Conservation (phyloP, 2,329 filamentous ascomycete species). For the Aspergillus luchuensis region DNA sequence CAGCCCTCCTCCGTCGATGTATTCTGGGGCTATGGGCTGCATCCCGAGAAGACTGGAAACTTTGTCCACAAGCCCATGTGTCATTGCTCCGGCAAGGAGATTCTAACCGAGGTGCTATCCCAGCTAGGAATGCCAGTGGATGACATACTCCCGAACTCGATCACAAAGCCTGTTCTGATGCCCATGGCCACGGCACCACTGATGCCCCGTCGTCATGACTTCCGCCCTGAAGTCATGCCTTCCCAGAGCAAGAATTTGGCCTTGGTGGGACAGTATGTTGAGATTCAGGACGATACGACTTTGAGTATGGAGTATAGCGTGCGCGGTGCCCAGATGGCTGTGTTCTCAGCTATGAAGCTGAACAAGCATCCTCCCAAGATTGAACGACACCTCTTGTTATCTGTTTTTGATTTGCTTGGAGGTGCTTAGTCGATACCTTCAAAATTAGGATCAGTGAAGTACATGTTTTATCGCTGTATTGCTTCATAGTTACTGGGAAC, state of each 20-base stretch:
- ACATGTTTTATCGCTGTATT: too few relatives aligned
- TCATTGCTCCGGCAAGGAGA: constrained; percentile 44
- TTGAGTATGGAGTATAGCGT: constrained; percentile 46
- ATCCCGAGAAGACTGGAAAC: constrained; percentile 36
- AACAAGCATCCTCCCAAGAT: constrained; percentile 8
- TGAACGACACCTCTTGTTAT: background rate
- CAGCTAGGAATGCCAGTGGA: constrained; percentile 39
- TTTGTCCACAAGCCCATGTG: constrained; percentile 44
- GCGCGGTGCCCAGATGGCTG: constrained; percentile 38
- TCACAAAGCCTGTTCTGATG: constrained; percentile 43
- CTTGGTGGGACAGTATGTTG: constrained; percentile 47
- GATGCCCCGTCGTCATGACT: constrained; percentile 34
- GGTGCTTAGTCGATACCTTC: background rate
- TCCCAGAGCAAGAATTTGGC: constrained; percentile 40
- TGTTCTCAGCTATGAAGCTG: constrained; percentile 27
- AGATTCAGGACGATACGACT: constrained; percentile 41
- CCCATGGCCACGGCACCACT: constrained; percentile 44
- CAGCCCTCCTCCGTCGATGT: constrained; percentile 38
- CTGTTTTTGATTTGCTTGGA: background rate
- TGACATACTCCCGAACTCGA: constrained; percentile 28
- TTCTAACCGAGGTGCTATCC: constrained; percentile 40
- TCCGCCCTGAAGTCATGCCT: constrained; percentile 43
- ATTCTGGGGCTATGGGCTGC: constrained; percentile 45
- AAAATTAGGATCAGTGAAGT: too few relatives aligned
- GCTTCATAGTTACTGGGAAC: too few relatives aligned